phyloP scores from a whole-genome alignment of 179 eudicot genomes.

The Patellifolia procumbens region DNA sequence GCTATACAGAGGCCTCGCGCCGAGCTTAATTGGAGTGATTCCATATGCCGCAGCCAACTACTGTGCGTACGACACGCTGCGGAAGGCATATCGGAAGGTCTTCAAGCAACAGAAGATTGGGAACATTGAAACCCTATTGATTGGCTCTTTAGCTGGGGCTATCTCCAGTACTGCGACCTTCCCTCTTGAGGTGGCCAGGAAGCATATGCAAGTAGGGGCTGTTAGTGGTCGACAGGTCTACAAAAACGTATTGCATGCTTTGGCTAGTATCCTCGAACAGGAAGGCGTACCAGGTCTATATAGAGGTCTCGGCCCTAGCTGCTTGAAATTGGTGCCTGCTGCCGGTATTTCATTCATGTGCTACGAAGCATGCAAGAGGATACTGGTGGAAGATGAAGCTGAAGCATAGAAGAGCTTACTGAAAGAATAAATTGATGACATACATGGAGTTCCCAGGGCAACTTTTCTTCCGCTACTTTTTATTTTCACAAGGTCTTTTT shows the following conservation, averaged over 20 bases:
- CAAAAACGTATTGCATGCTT: constrained; percentile 74
- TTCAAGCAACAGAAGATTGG: constrained; percentile 62
- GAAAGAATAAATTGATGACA: constrained; percentile 18
- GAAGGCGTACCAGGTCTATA: constrained; percentile 73
- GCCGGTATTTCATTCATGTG: constrained; percentile 96
- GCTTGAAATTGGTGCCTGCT: constrained; percentile 79
- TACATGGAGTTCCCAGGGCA: constrained; percentile 3
- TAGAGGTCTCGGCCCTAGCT: constrained; percentile 82
- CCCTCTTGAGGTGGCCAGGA: constrained; percentile 86
- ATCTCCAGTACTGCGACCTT: constrained; percentile 79
- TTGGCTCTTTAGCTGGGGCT: constrained; percentile 90
- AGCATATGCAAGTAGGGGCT: constrained; percentile 92
- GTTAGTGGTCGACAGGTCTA: constrained; percentile 66
- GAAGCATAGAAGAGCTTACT: constrained; percentile 40
- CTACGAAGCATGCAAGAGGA: constrained; percentile 88
- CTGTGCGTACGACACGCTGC: constrained; percentile 73
- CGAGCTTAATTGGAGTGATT: constrained; percentile 79
- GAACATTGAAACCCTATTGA: constrained; percentile 66
- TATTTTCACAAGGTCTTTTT: constrained; percentile 9
- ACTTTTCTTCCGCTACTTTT: constrained; percentile 14
- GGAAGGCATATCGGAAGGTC: constrained; percentile 55
- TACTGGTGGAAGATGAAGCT: constrained; percentile 66
- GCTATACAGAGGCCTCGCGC: constrained; percentile 79
- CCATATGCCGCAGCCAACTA: constrained; percentile 91
- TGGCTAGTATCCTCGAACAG: constrained; percentile 59